Evolutionary conservation across 257 asterid species (phyloP), one percentile per base, ranked within the genome.

Genomic region (Plantago ovata): DNA sequence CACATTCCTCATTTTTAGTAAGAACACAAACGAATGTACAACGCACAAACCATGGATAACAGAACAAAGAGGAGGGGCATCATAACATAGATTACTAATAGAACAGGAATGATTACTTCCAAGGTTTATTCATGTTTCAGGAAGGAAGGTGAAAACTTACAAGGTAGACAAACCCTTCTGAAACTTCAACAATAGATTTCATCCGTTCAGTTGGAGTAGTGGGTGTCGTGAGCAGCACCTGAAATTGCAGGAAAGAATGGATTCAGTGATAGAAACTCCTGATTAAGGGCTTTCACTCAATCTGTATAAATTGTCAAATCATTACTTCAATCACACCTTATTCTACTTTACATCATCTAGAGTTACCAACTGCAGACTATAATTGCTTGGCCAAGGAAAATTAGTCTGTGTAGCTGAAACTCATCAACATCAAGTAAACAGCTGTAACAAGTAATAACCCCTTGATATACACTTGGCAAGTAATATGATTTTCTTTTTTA

Each of bases 201-300:
- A 89, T 89, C 61, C 97, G 84, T 6, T 48, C 70, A 21, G 60
- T 64, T 14, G 97, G 95, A 60, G 97, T 86, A 9, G 97, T 86
- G 3, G 97, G 97, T 52, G 97, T 89, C 20, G 97, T 86, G 57
- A 86, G 84, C 75, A 89, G 76, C 56, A 86, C 97, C 97, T 89
- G 76, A 61, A 59, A 60, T 53, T 38, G 55, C 13, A 68, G 42
- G 60, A 23, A 13, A 56, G 33, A 59, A 23, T 23, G 21, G 40
- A 67, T 54, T 58, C 56, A 40, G 15, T 10, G 36, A 62, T 23
- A 45, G 24, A 59, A 14, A 38, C 12, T 12, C 7, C 22, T 28
- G 52, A 32, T 59, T 32, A 7, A 58, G 45, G 39, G 32, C 36
- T 45, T 48, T 20, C 48, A 47, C 42, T 47, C 18, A 32, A 18